A percentile compares a stretch with the other conserved stretches of the same genome.
These are phyloP conservation scores for Penicillium decumbens DNA, from an alignment of 2,329 filamentous ascomycete genomes.

Conservation along the genomic window DNA sequence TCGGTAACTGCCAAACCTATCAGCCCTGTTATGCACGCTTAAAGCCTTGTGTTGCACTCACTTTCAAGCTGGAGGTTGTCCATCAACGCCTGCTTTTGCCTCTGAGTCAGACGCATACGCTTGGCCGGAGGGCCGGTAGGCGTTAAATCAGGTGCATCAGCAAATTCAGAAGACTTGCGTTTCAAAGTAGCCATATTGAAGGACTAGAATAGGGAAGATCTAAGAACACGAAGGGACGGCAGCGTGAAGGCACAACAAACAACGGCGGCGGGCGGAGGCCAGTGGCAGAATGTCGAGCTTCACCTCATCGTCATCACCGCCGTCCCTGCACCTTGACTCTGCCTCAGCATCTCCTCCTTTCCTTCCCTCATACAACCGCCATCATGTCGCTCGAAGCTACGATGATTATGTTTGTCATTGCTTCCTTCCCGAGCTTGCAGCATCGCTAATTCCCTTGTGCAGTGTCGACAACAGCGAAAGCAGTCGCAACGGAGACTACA, in stretches of 20 bases:
- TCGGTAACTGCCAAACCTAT: constrained; percentile 63
- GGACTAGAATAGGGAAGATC: background rate
- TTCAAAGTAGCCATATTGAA: constrained; percentile 39
- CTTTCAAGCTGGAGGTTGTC: constrained; percentile 87
- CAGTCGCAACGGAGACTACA: constrained; percentile 91
- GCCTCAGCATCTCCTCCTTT: constrained; percentile 11
- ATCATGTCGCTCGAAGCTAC: constrained; percentile 98
- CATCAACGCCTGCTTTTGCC: constrained; percentile 79
- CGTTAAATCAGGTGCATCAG: constrained; percentile 30
- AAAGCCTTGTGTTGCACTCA: constrained; percentile 45
- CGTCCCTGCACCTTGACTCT: constrained; percentile 17
- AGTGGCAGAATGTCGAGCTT: constrained; percentile 25
- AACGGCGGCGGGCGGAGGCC: constrained; percentile 14
- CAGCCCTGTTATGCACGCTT: constrained; percentile 2
- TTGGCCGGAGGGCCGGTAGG: constrained; percentile 57
- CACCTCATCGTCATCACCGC: constrained; percentile 28
- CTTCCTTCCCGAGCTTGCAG: background rate
- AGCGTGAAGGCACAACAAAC: constrained; percentile 26
- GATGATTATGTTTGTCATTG: constrained; percentile 70
- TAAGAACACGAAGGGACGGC: constrained; percentile 11
- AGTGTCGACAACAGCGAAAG: constrained; percentile 98
- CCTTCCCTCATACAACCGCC: constrained; percentile 38
- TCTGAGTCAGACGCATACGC: constrained; percentile 58
- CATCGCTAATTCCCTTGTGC: constrained; percentile 22
- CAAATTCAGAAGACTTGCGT: constrained; percentile 38